Conservation (phyloP, 208 protist genomes). For the Crithidia fasciculata region DNA sequence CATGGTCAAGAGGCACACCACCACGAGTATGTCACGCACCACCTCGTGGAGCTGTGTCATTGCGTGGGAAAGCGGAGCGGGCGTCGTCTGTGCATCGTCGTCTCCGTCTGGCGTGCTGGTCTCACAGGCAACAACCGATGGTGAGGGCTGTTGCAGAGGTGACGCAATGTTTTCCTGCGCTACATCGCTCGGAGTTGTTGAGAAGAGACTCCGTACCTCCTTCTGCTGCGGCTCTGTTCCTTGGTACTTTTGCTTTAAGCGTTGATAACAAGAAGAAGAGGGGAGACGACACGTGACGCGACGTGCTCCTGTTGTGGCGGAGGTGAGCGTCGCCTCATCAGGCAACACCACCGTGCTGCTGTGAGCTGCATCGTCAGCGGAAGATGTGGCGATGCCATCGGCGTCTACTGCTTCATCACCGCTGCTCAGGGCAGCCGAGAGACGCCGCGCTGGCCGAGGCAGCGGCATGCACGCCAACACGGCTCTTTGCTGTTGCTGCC, state of each 20-base stretch:
- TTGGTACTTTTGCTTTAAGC: slow-evolving; percentile 18
- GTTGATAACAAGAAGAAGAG: slow-evolving; percentile 20
- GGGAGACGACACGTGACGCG: background rate
- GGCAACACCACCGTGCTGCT: no score
- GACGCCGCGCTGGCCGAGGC: background rate
- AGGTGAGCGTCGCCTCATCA: no score
- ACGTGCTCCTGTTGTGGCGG: no score
- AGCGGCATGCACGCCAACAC: background rate
- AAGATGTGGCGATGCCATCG: no score
- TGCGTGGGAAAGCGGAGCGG: background rate
- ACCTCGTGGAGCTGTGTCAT: background rate
- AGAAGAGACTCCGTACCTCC: background rate
- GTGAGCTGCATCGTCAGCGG: no score
- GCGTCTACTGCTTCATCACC: background rate
- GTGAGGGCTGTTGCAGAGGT: no score
- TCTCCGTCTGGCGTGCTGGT: background rate
- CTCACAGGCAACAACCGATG: no score
- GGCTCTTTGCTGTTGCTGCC: no score
- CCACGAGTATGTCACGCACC: background rate
- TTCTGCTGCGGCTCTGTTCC: background rate
- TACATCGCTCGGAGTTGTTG: no score
- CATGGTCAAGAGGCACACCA: background rate
- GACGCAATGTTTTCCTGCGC: background rate
- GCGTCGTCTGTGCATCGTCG: background rate
- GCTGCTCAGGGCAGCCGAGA: no score